A percentile compares a stretch with the other conserved stretches of the same genome.
Evolutionary conservation across 345 rosid species (phyloP).

Genomic region (Isatis tinctoria): DNA sequence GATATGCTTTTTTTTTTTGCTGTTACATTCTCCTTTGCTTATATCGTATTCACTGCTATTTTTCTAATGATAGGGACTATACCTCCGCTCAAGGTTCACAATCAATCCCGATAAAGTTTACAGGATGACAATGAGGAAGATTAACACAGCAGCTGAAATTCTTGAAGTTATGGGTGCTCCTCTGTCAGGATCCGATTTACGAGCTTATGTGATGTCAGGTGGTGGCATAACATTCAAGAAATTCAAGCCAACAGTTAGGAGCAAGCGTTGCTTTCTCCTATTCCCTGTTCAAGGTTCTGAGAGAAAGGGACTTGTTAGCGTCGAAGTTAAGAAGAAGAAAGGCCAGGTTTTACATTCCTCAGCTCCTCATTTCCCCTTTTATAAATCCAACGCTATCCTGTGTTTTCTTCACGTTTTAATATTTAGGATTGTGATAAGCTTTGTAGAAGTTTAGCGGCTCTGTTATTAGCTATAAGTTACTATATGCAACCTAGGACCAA

Average conservation of each 20-base stretch:
- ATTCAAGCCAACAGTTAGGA: constrained; percentile 60
- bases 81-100: constrained; percentile 70
- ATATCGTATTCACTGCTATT: not conserved
- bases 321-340: constrained; percentile 87
- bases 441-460: not conserved
- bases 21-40: not conserved
- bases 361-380: not conserved
- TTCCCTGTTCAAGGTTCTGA: constrained; percentile 83
- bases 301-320: constrained; percentile 82
- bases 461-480: not conserved
- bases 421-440: not conserved
- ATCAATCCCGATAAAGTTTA: constrained; percentile 92
- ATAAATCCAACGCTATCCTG: not conserved
- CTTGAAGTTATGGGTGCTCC: constrained; percentile 99
- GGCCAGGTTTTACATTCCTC: constrained; percentile 64
- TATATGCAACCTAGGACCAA: not conserved
- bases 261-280: constrained; percentile 85
- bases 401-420: not conserved
- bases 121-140: constrained; percentile 88
- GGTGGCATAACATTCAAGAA: constrained; percentile 66
- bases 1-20: not conserved
- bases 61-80: constrained; percentile 54
- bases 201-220: constrained; percentile 98
- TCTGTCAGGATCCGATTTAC: constrained; percentile 69
- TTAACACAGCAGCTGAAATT: constrained; percentile 83